phyloP scores from a whole-genome alignment of 2,329 filamentous ascomycete species.

The Pseudohalonectria lignicola region DNA sequence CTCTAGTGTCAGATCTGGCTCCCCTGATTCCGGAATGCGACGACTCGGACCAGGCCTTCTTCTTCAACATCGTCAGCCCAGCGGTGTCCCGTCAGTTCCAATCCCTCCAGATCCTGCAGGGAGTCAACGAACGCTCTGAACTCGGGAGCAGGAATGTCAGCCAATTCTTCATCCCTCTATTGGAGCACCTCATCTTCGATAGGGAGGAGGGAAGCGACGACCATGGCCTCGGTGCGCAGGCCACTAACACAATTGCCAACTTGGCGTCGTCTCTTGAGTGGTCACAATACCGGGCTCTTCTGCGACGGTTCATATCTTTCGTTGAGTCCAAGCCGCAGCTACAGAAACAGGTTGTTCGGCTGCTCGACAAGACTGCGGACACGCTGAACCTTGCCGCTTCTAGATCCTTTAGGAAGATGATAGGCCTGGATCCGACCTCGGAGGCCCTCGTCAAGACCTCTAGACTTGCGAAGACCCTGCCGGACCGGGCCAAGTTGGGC shows the following conservation, averaged over 20 bases:
- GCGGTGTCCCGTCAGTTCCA: constrained; percentile 78
- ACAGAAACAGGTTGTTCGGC: constrained; percentile 75
- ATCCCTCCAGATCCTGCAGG: constrained; percentile 66
- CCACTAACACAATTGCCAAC: constrained; percentile 67
- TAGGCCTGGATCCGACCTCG: constrained; percentile 2
- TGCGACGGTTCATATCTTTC: constrained; percentile 76
- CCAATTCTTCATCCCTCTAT: constrained; percentile 78
- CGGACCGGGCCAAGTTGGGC: constrained; percentile 54
- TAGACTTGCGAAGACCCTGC: constrained; percentile 54
- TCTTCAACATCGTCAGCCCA: constrained; percentile 84
- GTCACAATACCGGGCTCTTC: constrained; percentile 77
- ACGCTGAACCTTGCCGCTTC: constrained; percentile 51
- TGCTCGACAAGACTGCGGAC: constrained; percentile 75
- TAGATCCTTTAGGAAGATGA: constrained; percentile 15
- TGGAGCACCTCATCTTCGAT: constrained; percentile 91
- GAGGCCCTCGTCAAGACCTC: constrained; percentile 29
- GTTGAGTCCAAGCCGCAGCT: constrained; percentile 69
- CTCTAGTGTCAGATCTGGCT: constrained; percentile 62
- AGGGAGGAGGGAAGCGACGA: constrained; percentile 63
- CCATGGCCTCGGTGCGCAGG: constrained; percentile 77
- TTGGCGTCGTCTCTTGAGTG: constrained; percentile 73
- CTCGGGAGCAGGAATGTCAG: constrained; percentile 70
- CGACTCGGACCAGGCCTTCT: constrained; percentile 57
- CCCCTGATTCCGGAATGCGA: constrained; percentile 49
- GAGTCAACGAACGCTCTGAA: constrained; percentile 50